Evolutionary conservation across 495 filamentous ascomycete genomes (phyloP), one percentile per base, ranked within the genome.

Genomic region (Symbiotaphrina buchneri): DNA sequence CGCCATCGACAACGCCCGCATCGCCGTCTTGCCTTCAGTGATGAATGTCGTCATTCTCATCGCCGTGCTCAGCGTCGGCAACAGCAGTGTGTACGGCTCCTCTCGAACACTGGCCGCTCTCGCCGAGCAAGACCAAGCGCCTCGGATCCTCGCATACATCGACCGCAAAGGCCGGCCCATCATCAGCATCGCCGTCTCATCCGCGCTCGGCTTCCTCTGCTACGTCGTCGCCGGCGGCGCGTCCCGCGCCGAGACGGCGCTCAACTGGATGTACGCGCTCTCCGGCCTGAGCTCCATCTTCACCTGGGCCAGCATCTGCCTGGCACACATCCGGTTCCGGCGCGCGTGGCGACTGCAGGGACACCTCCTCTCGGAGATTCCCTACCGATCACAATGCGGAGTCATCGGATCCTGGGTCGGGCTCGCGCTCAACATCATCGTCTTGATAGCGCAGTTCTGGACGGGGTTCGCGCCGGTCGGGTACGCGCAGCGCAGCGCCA

Each of bases 1-100:
- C 41, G 74, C 82, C 33, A 87, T 91, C 38, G 52, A 71, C 39
- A 71, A 76, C 36, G 79, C 82, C 4, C 71, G 77, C 11, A 83
- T 91, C 42, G 48, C 57, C 1, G 70, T 65, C 10, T 61, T 90
- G 4, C 73, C 74, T 2, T 83, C 76, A 0, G 59, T 92, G 30
- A 83, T 92, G 75, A 92, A 92, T 45, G 69, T 68, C 5, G 16
- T 32, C 30, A 32, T 32, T 19, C 18, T 19, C 30, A 23, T 79
- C 16, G 71, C 71, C 16, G 71, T 78, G 33, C 53, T 82, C 5
- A 42, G 37, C 19, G 49, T 53, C 33, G 49, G 44, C 10, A 52
- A 44, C 26, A 45, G 46, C 3, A 38, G 41, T 8, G 41, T 44
- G 13, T 53, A 52, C 35, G 48, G 39, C 15, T 47, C 42, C 8